Conservation (phyloP, 805 yeast species). For the Teunomyces atbi region DNA sequence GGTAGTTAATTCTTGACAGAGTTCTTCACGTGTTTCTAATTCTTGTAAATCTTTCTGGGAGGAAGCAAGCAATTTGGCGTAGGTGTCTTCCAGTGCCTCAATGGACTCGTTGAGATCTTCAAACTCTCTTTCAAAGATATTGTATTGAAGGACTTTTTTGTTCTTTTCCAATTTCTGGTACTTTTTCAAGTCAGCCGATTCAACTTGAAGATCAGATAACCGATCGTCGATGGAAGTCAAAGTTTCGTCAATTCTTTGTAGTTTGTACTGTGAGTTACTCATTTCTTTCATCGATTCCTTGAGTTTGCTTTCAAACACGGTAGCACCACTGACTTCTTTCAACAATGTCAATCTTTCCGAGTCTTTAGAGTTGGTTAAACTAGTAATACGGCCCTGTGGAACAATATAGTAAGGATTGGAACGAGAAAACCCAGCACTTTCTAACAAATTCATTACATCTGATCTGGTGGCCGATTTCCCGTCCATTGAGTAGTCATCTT, state of each 20-base stretch:
- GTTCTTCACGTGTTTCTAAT: constrained; percentile 59
- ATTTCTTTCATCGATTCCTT: constrained; percentile 78
- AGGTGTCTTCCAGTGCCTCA: constrained; percentile 58
- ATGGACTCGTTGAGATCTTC: constrained; percentile 57
- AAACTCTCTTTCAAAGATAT: constrained; percentile 74
- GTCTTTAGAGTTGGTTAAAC: constrained; percentile 86
- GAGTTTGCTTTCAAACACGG: constrained; percentile 78
- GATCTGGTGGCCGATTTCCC: constrained; percentile 74
- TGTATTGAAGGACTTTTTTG: constrained; percentile 70
- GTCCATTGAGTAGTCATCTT: constrained; percentile 87
- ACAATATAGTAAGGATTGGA: constrained; percentile 94
- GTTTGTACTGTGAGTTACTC: constrained; percentile 66
- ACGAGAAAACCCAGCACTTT: constrained; percentile 88
- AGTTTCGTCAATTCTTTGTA: constrained; percentile 71
- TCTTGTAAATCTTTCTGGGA: constrained; percentile 54
- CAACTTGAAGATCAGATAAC: constrained; percentile 74
- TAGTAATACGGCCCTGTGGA: constrained; percentile 91
- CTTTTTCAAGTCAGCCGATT: constrained; percentile 69
- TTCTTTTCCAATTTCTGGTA: constrained; percentile 66
- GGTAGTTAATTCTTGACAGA: constrained; percentile 44
- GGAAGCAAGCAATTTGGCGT: constrained; percentile 49
- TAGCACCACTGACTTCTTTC: constrained; percentile 95
- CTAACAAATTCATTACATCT: constrained; percentile 78
- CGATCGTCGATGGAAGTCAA: constrained; percentile 67
- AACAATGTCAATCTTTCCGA: constrained; percentile 72